Conservation (phyloP, 331 rosid genomes). For the Malus hybrid region DNA sequence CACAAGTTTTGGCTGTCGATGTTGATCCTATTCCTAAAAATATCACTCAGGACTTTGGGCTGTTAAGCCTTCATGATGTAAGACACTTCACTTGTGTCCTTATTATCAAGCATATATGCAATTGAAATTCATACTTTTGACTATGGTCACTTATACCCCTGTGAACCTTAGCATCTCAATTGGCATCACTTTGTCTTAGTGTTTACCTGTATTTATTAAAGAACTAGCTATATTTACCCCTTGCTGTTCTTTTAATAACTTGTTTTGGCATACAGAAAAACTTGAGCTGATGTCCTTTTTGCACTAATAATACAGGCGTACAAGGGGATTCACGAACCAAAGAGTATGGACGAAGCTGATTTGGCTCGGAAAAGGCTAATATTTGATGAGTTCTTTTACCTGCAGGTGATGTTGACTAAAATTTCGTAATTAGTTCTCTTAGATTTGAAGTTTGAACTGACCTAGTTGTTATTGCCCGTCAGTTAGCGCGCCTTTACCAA, state of each 20-base stretch:
- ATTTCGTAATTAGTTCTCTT: background rate
- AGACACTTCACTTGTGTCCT: conserved; percentile 25
- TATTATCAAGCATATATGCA: background rate
- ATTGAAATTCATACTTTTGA: background rate
- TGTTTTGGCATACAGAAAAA: background rate
- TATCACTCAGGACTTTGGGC: conserved; percentile 47
- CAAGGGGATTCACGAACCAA: conserved; percentile 68
- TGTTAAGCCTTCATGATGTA: conserved; percentile 64
- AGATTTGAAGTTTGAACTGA: conserved; percentile 1
- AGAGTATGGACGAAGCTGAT: conserved; percentile 69
- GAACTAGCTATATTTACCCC: background rate
- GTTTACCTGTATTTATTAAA: conserved; percentile 1
- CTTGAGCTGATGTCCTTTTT: background rate
- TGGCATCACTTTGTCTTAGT: too few relatives aligned
- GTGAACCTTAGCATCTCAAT: background rate
- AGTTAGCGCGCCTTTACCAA: conserved; percentile 91
- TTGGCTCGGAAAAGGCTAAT: conserved; percentile 86
- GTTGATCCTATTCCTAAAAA: conserved; percentile 81
- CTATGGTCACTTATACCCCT: background rate
- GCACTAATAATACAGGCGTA: conserved; percentile 53
- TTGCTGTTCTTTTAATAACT: background rate
- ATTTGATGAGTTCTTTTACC: conserved; percentile 91
- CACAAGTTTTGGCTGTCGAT: conserved; percentile 53
- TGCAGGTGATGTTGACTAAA: conserved; percentile 52
- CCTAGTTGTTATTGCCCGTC: conserved; percentile 19